Conservation (phyloP, 1,284 basidiomycete genomes). For the Apiotrichum brassicae region DNA sequence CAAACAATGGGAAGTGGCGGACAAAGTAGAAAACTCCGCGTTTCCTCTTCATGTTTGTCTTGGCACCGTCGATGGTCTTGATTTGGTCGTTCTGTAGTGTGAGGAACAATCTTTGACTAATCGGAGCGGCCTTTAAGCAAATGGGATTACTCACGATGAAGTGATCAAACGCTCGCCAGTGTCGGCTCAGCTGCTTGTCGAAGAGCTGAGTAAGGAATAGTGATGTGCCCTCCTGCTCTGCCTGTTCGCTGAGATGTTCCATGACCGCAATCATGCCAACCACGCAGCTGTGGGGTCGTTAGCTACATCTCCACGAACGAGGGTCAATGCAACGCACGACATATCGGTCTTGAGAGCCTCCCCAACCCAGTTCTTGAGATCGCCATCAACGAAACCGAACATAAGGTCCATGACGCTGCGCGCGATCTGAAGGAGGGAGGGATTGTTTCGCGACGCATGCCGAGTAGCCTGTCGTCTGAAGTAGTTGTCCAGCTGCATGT, state of each 20-base stretch:
- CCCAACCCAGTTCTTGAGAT: conserved; percentile 81
- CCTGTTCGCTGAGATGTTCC: conserved; percentile 71
- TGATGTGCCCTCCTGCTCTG: conserved; percentile 65
- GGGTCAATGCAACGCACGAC: too few relatives aligned
- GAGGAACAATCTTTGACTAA: not conserved
- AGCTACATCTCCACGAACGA: not conserved
- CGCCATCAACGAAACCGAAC: conserved; percentile 82
- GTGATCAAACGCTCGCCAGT: conserved; percentile 66
- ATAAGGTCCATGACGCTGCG: conserved; percentile 87
- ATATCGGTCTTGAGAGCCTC: conserved; percentile 51
- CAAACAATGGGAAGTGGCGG: conserved; percentile 83
- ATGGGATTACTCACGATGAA: conserved; percentile 61
- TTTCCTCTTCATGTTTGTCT: conserved; percentile 66
- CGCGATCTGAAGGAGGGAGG: conserved; percentile 69
- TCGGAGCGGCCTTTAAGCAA: too few relatives aligned
- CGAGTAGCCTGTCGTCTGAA: conserved; percentile 83
- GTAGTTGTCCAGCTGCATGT: conserved; percentile 88
- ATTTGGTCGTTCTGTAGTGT: conserved; percentile 69
- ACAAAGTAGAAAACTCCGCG: conserved; percentile 85
- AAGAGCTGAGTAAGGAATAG: conserved; percentile 66
- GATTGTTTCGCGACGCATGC: conserved; percentile 55
- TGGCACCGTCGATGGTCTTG: conserved; percentile 81
- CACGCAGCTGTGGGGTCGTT: conserved; percentile 62
- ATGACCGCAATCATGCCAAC: conserved; percentile 75
- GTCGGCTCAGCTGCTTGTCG: conserved; percentile 71